Evolutionary conservation across 2,329 filamentous ascomycete genomes (phyloP).

Genomic region (Epichloe hybrida): DNA sequence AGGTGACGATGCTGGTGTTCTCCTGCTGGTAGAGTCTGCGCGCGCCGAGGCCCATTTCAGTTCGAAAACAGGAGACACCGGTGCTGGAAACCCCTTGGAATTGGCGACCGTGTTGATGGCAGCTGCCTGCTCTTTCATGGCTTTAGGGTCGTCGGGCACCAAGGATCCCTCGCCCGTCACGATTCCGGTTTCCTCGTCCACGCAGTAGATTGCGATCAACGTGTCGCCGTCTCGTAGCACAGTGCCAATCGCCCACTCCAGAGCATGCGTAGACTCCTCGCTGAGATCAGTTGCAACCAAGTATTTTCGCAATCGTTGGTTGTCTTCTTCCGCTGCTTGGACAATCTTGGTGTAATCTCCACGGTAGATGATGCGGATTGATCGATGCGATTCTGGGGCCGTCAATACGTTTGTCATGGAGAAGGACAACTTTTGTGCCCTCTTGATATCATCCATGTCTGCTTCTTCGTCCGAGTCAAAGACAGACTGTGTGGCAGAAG

Average conservation of each 20-base stretch:
- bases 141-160: conserved; percentile 59
- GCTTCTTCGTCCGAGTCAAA: conserved; percentile 79
- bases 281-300: conserved; percentile 92
- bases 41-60: conserved; percentile 18
- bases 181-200: conserved; percentile 73
- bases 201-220: conserved; percentile 81
- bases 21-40: conserved; percentile 16
- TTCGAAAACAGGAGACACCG: conserved; percentile 21
- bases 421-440: conserved; percentile 73
- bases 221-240: conserved; percentile 91
- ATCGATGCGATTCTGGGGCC: conserved; percentile 62
- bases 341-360: conserved; percentile 71
- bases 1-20: conserved; percentile 29
- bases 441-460: conserved; percentile 71
- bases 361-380: conserved; percentile 78
- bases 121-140: conserved; percentile 61
- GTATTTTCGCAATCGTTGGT: conserved; percentile 73
- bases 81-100: conserved; percentile 20
- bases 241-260: conserved; percentile 96
- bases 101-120: conserved; percentile 52
- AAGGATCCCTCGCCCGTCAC: conserved; percentile 32
- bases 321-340: conserved; percentile 63
- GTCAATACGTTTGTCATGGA: conserved; percentile 68
- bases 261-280: conserved; percentile 82
- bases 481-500: conserved; percentile 41